These are phyloP conservation scores for Hyaloperonospora arabidopsidis DNA, from an alignment of 352 stramenopile genomes.

Conservation along the genomic window DNA sequence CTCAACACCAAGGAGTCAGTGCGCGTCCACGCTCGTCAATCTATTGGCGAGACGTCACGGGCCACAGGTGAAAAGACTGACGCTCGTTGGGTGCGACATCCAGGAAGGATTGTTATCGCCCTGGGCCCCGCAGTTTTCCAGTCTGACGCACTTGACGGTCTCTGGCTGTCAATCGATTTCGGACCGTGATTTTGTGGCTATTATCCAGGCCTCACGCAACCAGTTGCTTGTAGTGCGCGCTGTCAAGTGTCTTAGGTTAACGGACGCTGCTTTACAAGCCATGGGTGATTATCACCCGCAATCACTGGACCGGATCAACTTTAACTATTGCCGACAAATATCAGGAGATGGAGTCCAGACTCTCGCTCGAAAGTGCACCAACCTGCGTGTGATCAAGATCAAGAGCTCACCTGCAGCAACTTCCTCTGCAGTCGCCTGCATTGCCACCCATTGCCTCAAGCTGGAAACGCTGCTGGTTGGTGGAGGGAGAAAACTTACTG, in stretches of 20 bases:
- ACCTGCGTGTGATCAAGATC: conserved; percentile 36
- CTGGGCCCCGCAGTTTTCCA: conserved; percentile 25
- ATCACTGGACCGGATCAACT: neutral
- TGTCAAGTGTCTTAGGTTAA: conserved; percentile 33
- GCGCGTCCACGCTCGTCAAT: conserved; percentile 22
- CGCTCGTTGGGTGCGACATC: conserved; percentile 27
- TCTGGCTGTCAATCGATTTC: conserved; percentile 48
- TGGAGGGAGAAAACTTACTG: conserved; percentile 39
- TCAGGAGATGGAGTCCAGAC: conserved; percentile 20
- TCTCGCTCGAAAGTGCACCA: conserved; percentile 23
- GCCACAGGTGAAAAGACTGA: conserved; percentile 27
- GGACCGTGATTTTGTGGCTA: conserved; percentile 4
- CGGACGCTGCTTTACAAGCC: neutral
- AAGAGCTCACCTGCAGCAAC: conserved; percentile 53
- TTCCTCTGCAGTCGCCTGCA: conserved; percentile 27
- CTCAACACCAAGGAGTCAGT: conserved; percentile 13
- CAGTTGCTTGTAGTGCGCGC: conserved; percentile 37
- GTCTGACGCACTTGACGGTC: conserved; percentile 38
- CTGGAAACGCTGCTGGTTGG: conserved; percentile 39
- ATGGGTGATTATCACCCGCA: neutral
- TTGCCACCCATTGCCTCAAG: conserved; percentile 29
- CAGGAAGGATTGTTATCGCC: conserved; percentile 7
- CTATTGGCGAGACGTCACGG: conserved; percentile 36
- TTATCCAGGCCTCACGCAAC: conserved; percentile 31
- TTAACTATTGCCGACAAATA: neutral